Evolutionary conservation across 768 basidiomycete species (phyloP), one percentile per base, ranked within the genome.

Genomic region (Mycena haematopus): DNA sequence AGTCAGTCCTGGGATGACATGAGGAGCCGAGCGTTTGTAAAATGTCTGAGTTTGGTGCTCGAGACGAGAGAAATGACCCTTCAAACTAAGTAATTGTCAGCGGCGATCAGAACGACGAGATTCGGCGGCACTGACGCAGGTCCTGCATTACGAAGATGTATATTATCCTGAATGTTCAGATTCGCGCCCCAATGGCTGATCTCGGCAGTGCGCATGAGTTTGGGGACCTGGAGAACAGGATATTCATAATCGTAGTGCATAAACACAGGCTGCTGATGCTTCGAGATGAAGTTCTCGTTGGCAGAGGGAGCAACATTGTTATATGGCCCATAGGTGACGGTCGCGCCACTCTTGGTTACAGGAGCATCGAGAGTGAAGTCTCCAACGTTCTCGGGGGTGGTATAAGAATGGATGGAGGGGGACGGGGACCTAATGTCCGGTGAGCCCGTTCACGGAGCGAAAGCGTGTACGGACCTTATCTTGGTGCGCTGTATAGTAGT

Each of bases 111-210:
- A 47, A 36, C n/a, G 25, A 22, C 21, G 22, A 35, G 33, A 46
- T 46, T 36, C 35, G 45, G 29, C 40, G 31, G 21, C 24, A 84
- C 93, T 77, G 71, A 98, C 96, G 77, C 76, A 14, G 97, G 95
- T 5, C 96, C 97, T 61, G 88, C 90, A 71, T 99, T 99, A 74
- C 85, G 83, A n/a, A 99, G 78, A 60, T 83, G 73, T 63, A 97
- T 86, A 35, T 92, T 85, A 76, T 99, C 95, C 74, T 98, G 87
- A 31, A 96, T 90, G 71, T 98, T 97, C 38, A 99, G 73, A 74
- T 97, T 97, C 44, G 88, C 86, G 35, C 96, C 96, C 97, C 96
- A 99, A 72, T 99, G 96, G 66, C 95, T 96, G 66, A 99, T 88
- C 77, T 99, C 96, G 2, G 89, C 94, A 0, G 82, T 70, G 52